A percentile compares a stretch with the other conserved stretches of the same genome.
Evolutionary conservation across 1,139 yeast species (phyloP).

Genomic region (Pichia sp.): DNA sequence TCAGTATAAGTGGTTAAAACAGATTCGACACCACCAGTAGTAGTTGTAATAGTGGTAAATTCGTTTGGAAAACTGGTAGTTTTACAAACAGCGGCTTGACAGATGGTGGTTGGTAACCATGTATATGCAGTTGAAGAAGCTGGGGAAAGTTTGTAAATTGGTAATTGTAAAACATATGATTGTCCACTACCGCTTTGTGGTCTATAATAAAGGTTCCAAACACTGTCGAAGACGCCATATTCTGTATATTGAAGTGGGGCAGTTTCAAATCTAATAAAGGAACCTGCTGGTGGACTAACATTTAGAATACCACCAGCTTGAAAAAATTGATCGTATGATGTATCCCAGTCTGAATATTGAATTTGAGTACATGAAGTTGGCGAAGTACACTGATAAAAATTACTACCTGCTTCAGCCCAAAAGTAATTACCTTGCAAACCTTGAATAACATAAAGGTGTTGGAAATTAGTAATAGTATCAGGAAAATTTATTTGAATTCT

Average conservation of each 20-base stretch:
- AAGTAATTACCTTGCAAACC: slow-evolving; percentile 1
- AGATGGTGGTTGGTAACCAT: slow-evolving; percentile 10
- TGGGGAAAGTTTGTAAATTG: slow-evolving; percentile 6
- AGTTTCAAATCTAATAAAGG: slow-evolving; percentile 12
- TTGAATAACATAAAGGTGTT: slow-evolving; percentile 6
- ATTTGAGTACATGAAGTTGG: slow-evolving; percentile 1
- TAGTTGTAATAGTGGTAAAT: slow-evolving; percentile 5
- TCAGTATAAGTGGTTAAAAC: slow-evolving; percentile 8
- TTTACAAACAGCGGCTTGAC: slow-evolving; percentile 8
- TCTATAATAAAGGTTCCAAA: slow-evolving; percentile 1
- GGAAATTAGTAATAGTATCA: slow-evolving; percentile 2
- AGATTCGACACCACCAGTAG: slow-evolving; percentile 2
- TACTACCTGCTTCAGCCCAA: slow-evolving; percentile 10
- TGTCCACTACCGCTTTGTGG: neutral
- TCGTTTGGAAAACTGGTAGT: slow-evolving; percentile 11
- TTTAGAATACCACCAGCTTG: slow-evolving; percentile 2
- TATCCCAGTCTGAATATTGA: slow-evolving; percentile 1
- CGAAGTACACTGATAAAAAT: slow-evolving; percentile 9
- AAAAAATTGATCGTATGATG: slow-evolving; percentile 4
- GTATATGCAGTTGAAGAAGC: slow-evolving; percentile 7
- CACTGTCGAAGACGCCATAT: slow-evolving; percentile 10
- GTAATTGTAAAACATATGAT: neutral
- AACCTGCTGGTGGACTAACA: slow-evolving; percentile 5
- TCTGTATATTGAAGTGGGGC: slow-evolving; percentile 12
- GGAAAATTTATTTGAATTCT: slow-evolving; percentile 15